These are phyloP conservation scores for Microthlaspi erraticum DNA, from an alignment of 345 rosid species.

Conservation along the genomic window DNA sequence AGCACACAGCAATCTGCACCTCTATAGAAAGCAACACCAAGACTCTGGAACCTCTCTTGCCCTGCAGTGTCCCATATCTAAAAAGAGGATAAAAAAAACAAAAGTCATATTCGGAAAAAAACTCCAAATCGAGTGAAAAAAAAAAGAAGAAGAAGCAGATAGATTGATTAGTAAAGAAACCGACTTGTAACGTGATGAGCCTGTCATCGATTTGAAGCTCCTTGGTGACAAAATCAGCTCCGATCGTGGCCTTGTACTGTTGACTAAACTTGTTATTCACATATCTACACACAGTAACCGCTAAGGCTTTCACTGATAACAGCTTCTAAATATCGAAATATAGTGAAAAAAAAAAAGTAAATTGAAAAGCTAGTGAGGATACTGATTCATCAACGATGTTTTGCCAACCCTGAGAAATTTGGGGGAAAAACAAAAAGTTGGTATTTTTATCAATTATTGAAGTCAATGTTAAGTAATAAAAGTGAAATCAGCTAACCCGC, in stretches of 20 bases:
- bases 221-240: conserved; percentile 90
- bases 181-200: conserved; percentile 83
- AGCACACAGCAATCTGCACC: conserved; percentile 95
- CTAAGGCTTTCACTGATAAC: conserved; percentile 25
- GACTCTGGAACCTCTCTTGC: conserved; percentile 91
- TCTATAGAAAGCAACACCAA: conserved; percentile 87
- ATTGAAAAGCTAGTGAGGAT: conserved; percentile 53
- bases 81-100: not conserved
- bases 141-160: not conserved
- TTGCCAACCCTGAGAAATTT: conserved; percentile 81
- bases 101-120: not conserved
- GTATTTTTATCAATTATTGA: not conserved
- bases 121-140: not conserved
- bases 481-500: conserved; percentile 63
- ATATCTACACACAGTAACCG: conserved; percentile 41
- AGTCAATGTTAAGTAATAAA: not conserved
- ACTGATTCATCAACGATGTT: conserved; percentile 99
- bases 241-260: conserved; percentile 91
- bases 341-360: not conserved
- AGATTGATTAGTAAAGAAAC: conserved; percentile 13
- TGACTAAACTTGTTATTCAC: conserved; percentile 84
- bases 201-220: conserved; percentile 85
- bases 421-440: not conserved
- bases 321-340: not conserved
- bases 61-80: conserved; percentile 97